Percentiles rank a stretch among this genome's conserved stretches.
These are phyloP conservation scores for Dothideomycetes sp. DNA, from an alignment of 2,329 filamentous ascomycete species.

Conservation along the genomic window DNA sequence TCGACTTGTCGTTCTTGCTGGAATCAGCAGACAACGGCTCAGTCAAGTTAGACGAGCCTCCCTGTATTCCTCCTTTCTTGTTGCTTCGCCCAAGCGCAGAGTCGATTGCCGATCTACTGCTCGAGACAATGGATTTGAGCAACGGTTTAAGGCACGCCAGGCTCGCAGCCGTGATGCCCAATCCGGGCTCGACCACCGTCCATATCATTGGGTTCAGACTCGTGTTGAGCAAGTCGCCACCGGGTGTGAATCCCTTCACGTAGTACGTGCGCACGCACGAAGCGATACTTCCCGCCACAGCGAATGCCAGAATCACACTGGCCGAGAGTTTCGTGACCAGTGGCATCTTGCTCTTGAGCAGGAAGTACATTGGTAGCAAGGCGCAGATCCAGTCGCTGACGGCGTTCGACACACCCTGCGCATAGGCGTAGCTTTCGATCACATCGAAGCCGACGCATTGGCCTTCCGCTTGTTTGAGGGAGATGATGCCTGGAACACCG, in stretches of 20 bases:
- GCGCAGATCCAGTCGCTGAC: conserved; percentile 28
- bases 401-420: conserved; percentile 25
- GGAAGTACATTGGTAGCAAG: conserved; percentile 31
- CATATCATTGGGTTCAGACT: conserved; percentile 16
- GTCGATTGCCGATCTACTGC: too few relatives aligned
- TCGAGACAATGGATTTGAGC: too few relatives aligned
- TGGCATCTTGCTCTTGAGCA: conserved; percentile 34
- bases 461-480: background rate
- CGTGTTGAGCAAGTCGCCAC: conserved; percentile 19
- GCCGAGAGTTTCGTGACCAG: conserved; percentile 33
- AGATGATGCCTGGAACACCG: conserved; percentile 18
- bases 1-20: too few relatives aligned
- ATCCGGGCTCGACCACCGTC: conserved; percentile 25
- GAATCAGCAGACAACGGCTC: too few relatives aligned
- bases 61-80: too few relatives aligned
- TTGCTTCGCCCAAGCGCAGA: too few relatives aligned
- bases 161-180: conserved; percentile 26
- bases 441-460: conserved; percentile 6
- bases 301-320: conserved; percentile 31
- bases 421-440: background rate
- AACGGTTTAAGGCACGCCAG: conserved; percentile 26
- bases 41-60: too few relatives aligned
- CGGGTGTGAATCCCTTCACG: conserved; percentile 16
- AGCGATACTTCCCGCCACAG: conserved; percentile 20
- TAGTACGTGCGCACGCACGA: conserved; percentile 19